Percentiles rank a stretch among this genome's conserved stretches.
These are phyloP conservation scores for Vitis hybrid DNA, from an alignment of 177 flowering plant genomes.

Conservation along the genomic window DNA sequence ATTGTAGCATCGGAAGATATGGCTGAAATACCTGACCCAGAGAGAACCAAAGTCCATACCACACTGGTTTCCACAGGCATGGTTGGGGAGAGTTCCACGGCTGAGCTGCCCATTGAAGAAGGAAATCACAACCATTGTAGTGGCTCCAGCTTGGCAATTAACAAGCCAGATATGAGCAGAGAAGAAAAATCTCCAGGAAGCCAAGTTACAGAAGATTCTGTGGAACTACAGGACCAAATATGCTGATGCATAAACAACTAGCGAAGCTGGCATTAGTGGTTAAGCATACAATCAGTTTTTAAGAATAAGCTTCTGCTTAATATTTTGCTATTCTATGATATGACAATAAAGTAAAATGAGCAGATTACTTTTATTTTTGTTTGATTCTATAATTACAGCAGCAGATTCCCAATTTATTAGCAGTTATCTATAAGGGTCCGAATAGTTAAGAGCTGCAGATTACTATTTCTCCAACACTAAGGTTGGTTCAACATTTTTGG, in stretches of 20 bases:
- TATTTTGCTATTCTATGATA: not conserved
- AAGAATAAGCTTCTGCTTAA: not conserved
- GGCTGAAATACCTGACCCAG: not conserved
- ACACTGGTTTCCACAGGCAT: not conserved
- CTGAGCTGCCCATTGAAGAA: not conserved
- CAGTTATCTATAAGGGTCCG: no score
- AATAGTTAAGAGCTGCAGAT: no score
- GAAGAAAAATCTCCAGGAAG: no score
- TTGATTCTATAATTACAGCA: no score
- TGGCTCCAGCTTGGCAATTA: not conserved
- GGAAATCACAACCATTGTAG: not conserved
- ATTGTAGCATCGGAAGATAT: slow-evolving; percentile 9
- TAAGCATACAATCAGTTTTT: not conserved
- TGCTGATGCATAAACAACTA: not conserved
- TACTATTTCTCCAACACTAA: no score
- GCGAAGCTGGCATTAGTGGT: not conserved
- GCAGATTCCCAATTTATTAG: no score
- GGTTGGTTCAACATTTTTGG: no score
- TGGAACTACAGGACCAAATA: not conserved
- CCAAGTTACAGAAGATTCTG: not conserved
- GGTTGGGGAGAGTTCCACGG: not conserved
- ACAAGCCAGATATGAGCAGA: not conserved
- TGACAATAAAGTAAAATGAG: not conserved
- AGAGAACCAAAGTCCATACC: not conserved
- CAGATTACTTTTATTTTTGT: not conserved